A percentile compares a stretch with the other conserved stretches of the same genome.
Evolutionary conservation across 805 yeast species (phyloP).

Genomic region (Brettanomyces custersianus): DNA sequence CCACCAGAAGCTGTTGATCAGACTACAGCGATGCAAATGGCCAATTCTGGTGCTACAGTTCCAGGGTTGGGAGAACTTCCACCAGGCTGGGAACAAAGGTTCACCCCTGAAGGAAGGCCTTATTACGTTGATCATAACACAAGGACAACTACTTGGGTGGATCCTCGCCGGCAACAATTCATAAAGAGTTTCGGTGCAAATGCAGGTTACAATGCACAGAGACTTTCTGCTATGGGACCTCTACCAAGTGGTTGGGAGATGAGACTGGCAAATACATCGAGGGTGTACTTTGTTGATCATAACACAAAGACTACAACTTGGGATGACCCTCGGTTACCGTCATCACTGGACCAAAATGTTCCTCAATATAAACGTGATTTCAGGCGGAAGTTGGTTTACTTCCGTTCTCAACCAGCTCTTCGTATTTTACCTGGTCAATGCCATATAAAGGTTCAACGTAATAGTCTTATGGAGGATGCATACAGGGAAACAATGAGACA

Average conservation of each 20-base stretch:
- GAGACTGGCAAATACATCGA: conserved; percentile 97
- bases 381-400: conserved; percentile 93
- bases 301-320: conserved; percentile 98
- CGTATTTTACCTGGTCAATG: conserved; percentile 98
- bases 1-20: conserved; percentile 36
- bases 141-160: conserved; percentile 99
- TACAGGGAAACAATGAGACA: conserved; percentile 98
- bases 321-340: conserved; percentile 99
- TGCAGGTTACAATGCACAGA: conserved; percentile 94
- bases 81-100: conserved; percentile 98
- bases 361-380: conserved; percentile 99
- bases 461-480: conserved; percentile 93
- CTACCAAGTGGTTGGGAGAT: conserved; percentile 99
- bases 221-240: conserved; percentile 95
- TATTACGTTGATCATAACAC: conserved; percentile 98
- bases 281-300: conserved; percentile 98
- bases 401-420: conserved; percentile 96
- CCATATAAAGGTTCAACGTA: conserved; percentile 95
- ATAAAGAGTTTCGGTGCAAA: conserved; percentile 88
- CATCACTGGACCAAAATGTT: conserved; percentile 94
- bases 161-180: conserved; percentile 97
- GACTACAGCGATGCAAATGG: conserved; percentile 40
- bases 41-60: conserved; percentile 80
- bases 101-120: conserved; percentile 96
- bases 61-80: conserved; percentile 96